Base-by-base conservation (phyloP, 768 basidiomycete genomes). In the Stropharia rugosoannulata region DNA sequence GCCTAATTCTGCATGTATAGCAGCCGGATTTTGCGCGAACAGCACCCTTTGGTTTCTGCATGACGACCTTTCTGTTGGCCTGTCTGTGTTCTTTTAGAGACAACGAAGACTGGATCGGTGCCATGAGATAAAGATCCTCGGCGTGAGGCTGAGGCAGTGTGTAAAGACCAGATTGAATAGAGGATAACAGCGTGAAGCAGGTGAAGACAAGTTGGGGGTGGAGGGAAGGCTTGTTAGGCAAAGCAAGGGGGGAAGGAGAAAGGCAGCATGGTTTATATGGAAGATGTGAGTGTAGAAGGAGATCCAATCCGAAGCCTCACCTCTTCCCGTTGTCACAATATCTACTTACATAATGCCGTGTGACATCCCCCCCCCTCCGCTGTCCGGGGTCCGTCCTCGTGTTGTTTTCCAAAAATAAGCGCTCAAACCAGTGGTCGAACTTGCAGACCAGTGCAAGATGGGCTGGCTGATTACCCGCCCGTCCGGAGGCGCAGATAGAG, bases 11-110 rank as follows among this genome's bases (percentile, higher is more conserved):
- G 75, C 90, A 93, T 54, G 90, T 93, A 74, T 91, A 93, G 70
- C 91, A 93, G 61, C 91, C 90, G 51, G 89, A 88, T 80, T 93
- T 93, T 53, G 90, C 90, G 67, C 90, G 86, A 27, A 87, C 82
- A 53, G 88, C 86, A 68, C 87, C 90, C 78, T 91, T 93, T 59
- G 83, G 79, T 69, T 91, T 91, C 59, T 85, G 80, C 68, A 81
- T 75, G 64, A 82, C 82, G 27, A 16, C 49, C 69, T 67, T 54
- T 61, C 75, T 80, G 70, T 77, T 75, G 18, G 56, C 47, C 1
- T 73, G 37, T 36, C 70, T 66, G 49, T 78, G 68, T 16, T 74
- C 70, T 67, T 78, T 81, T 35, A 78, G 73, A 2, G 69, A 64
- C 5, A 76, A 70, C 43, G 39, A 64, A 5, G 77, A 70, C 43